Percentiles rank a stretch among this genome's conserved stretches.
Evolutionary conservation across 495 filamentous ascomycete genomes (phyloP).

Genomic region (Cairneyella variabilis): DNA sequence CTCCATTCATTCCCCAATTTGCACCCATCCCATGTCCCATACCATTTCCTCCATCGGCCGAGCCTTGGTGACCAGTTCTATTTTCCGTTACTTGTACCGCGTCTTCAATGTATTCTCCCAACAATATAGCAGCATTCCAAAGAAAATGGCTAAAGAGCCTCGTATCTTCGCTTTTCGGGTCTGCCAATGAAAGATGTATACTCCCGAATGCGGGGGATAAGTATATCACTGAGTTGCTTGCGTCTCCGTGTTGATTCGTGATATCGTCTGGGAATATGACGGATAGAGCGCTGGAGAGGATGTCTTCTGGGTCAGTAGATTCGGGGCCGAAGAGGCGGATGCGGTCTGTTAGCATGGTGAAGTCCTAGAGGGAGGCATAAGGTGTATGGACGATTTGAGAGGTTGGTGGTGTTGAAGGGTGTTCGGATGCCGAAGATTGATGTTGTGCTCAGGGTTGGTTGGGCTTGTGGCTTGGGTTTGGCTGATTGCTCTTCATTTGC

Average conservation of each 20-base stretch:
- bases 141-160: conserved; percentile 77
- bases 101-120: conserved; percentile 66
- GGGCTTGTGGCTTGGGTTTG: no score
- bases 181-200: conserved; percentile 42
- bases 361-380: background rate
- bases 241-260: conserved; percentile 66
- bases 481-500: no score
- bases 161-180: conserved; percentile 52
- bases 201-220: conserved; percentile 52
- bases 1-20: no score
- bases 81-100: no score
- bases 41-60: no score
- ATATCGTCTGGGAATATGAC: conserved; percentile 76
- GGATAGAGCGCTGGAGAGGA: conserved; percentile 58
- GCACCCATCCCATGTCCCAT: no score
- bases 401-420: no score
- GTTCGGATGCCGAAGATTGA: no score
- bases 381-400: no score
- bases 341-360: conserved; percentile 35
- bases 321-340: conserved; percentile 34
- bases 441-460: no score
- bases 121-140: conserved; percentile 76
- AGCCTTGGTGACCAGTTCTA: no score
- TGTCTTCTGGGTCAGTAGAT: conserved; percentile 52
- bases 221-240: conserved; percentile 52